A percentile compares a stretch with the other conserved stretches of the same genome.
These are phyloP conservation scores for Aspergillus quadrilineatus DNA, from an alignment of 2,329 filamentous ascomycete genomes.

Conservation along the genomic window DNA sequence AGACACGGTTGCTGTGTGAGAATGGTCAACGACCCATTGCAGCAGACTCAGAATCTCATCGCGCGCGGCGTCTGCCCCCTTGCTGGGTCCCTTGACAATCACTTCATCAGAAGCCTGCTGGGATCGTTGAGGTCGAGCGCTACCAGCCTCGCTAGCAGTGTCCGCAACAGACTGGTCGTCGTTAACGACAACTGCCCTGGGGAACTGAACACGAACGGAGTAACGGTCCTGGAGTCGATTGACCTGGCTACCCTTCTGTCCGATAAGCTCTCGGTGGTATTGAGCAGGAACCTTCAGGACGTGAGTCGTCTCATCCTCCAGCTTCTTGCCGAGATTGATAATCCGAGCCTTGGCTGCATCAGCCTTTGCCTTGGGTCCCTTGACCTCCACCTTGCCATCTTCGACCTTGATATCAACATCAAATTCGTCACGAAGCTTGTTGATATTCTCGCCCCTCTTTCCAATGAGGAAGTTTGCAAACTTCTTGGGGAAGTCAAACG, in stretches of 20 bases:
- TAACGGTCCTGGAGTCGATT: conserved; percentile 91
- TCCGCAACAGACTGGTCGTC: conserved; percentile 73
- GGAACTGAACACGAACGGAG: conserved; percentile 94
- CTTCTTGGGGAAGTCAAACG: conserved; percentile 93
- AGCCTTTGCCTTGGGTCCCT: conserved; percentile 92
- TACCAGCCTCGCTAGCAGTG: conserved; percentile 64
- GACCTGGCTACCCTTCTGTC: conserved; percentile 80
- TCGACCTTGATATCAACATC: conserved; percentile 83
- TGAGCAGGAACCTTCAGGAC: conserved; percentile 87
- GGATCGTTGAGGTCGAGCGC: conserved; percentile 59
- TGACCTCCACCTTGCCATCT: conserved; percentile 91
- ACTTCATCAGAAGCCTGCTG: conserved; percentile 86
- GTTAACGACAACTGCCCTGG: conserved; percentile 57
- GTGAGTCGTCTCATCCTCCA: conserved; percentile 88
- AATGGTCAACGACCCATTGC: conserved; percentile 88
- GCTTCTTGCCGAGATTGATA: conserved; percentile 70
- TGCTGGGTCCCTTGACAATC: conserved; percentile 84
- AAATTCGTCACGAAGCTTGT: conserved; percentile 66
- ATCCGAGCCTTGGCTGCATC: conserved; percentile 84
- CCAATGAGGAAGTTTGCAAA: conserved; percentile 82
- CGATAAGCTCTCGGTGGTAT: conserved; percentile 92
- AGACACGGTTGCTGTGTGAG: conserved; percentile 72
- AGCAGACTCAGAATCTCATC: conserved; percentile 87
- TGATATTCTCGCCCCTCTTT: conserved; percentile 66
- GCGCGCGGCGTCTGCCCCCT: conserved; percentile 85